Evolutionary conservation across 148 eudicot species (phyloP), one percentile per base, ranked within the genome.

Genomic region (Fagopyrum homotropicum): DNA sequence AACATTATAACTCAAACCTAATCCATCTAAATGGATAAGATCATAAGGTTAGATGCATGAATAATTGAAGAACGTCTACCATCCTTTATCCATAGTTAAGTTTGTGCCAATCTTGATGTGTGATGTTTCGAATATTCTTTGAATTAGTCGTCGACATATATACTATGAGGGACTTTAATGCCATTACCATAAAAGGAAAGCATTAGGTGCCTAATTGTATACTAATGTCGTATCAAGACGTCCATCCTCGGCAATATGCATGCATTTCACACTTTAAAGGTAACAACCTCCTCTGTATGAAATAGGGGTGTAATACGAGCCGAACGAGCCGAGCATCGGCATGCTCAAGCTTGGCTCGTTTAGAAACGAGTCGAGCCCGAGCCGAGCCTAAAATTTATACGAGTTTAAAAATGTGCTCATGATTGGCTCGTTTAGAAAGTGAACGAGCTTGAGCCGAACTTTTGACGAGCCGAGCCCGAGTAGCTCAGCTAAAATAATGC

Each of bases 151-250:
- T 8, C 9, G 52, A 2, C 52, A 8, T 9, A 22, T 4, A n/a
- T 56, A 26, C 4, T 26, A 35, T 40, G 19, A 35, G 46, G 47
- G 30, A 30, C 69, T 63, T 63, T 29, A 4, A 19, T 30, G 45
- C 29, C 69, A 63, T 11, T 63, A 63, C 69, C n/a, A 29, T 63
- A 63, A 63, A 29, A 30, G 43, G 69, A 63, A 63, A 30, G 69
- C 45, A 19, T 63, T 3, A 10, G 45, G 16, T 63, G 64, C 64
- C 30, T 6, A 59, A 63, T 30, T 29, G 3, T 12, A 63, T 40
- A 40, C 30, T 46, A 43, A 6, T 66, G 71, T 66, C 71, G 47
- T 66, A 15, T 66, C 35, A 66, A 40, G 46, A 2, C 71, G 46
- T 14, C 15, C 71, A 66, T 40, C 46, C 7, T 15, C 30, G 14